Conservation (phyloP, 2,329 filamentous ascomycete species). For the Phoma sp. region DNA sequence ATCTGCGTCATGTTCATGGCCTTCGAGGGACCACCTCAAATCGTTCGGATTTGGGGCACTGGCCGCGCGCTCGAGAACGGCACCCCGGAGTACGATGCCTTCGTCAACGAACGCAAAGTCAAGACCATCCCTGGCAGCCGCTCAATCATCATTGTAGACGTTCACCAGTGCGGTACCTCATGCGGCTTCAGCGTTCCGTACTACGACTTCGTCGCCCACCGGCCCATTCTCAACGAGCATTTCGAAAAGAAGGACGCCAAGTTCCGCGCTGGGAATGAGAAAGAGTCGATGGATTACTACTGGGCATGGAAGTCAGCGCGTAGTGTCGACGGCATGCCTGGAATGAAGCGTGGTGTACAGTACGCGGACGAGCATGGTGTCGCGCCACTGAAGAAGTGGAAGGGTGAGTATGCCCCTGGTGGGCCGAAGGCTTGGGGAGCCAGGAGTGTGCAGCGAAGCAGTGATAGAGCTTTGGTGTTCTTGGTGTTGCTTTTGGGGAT, state of each 20-base stretch:
- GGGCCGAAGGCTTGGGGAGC: slow-evolving; percentile 14
- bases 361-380: slow-evolving; percentile 46
- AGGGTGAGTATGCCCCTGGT: slow-evolving; percentile 42
- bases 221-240: slow-evolving; percentile 49
- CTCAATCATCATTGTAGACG: slow-evolving; percentile 50
- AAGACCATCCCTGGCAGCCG: slow-evolving; percentile 46
- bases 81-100: slow-evolving; percentile 40
- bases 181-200: slow-evolving; percentile 54
- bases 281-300: slow-evolving; percentile 52
- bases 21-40: slow-evolving; percentile 51
- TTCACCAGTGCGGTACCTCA: slow-evolving; percentile 52
- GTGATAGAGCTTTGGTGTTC: slow-evolving; percentile 26
- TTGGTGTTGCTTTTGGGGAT: slow-evolving; percentile 39
- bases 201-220: slow-evolving; percentile 51
- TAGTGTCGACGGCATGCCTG: slow-evolving; percentile 53
- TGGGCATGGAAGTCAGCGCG: slow-evolving; percentile 54
- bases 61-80: slow-evolving; percentile 49
- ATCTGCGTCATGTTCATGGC: slow-evolving; percentile 45
- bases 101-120: slow-evolving; percentile 44
- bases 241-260: slow-evolving; percentile 50
- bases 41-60: slow-evolving; percentile 52
- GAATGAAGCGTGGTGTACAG: slow-evolving; percentile 49
- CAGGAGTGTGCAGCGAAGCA: neutral
- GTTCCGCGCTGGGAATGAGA: slow-evolving; percentile 43
- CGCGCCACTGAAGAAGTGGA: slow-evolving; percentile 53